phyloP scores from a whole-genome alignment of 192 early-diverging fungal species.

The Lobosporangium transversale region DNA sequence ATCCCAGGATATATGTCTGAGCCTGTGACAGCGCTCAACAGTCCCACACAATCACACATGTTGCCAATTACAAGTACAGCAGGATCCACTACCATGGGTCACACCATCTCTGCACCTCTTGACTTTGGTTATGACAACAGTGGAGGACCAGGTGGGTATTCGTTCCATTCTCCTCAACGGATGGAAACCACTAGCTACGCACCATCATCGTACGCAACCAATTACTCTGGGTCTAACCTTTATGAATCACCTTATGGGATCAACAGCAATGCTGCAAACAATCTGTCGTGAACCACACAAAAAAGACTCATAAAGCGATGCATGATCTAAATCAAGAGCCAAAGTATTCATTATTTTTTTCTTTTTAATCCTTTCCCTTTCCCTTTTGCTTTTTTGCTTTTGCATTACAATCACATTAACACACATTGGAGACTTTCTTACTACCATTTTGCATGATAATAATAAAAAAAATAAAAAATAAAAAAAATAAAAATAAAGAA shows the following conservation, averaged over 20 bases:
- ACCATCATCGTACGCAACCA: slow-evolving; percentile 17
- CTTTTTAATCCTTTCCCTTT: background rate
- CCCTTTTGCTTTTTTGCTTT: slow-evolving; percentile 6
- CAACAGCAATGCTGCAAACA: slow-evolving; percentile 4
- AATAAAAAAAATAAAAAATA: too few species aligned
- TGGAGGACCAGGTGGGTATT: slow-evolving; percentile 18
- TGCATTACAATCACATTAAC: background rate
- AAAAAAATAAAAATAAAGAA: too few species aligned
- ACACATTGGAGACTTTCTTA: background rate
- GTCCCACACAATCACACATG: slow-evolving; percentile 44
- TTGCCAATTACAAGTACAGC: slow-evolving; percentile 36
- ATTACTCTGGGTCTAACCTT: slow-evolving; percentile 30
- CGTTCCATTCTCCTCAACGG: slow-evolving; percentile 39
- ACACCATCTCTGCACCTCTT: slow-evolving; percentile 20
- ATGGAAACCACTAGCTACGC: slow-evolving; percentile 36
- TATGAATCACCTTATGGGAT: slow-evolving; percentile 17
- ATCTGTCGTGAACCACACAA: background rate
- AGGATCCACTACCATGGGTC: slow-evolving; percentile 10
- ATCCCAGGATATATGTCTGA: slow-evolving; percentile 39
- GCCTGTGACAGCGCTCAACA: slow-evolving; percentile 38
- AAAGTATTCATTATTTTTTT: too few species aligned
- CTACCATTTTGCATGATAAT: background rate
- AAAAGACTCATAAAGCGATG: too few species aligned
- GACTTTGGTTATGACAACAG: slow-evolving; percentile 46
- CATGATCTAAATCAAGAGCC: too few species aligned